Evolutionary conservation across 257 asterid genomes (phyloP).

Genomic region (Catharanthus roseus): DNA sequence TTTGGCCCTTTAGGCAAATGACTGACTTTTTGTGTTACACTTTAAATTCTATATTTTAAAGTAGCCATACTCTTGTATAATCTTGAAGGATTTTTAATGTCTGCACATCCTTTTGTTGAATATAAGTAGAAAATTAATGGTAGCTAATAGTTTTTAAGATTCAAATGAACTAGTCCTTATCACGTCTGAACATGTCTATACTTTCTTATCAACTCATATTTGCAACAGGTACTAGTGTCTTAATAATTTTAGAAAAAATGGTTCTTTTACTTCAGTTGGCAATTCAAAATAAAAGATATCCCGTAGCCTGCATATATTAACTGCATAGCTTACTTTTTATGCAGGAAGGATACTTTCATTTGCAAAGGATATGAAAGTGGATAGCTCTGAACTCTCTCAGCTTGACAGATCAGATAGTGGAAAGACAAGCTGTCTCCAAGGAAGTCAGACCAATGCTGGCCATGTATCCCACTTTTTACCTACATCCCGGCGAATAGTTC

Average conservation of each 20-base stretch:
- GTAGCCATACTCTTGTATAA: not conserved
- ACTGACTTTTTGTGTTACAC: not conserved
- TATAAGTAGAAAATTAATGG: not conserved
- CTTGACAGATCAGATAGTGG: slow-evolving; percentile 30
- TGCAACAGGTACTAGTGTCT: not conserved
- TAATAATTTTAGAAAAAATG: not conserved
- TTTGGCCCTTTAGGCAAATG: not conserved
- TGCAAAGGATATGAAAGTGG: slow-evolving; percentile 37
- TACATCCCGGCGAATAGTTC: slow-evolving; percentile 91
- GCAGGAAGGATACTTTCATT: slow-evolving; percentile 82
- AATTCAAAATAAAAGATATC: slow-evolving; percentile 1
- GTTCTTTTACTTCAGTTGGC: not conserved
- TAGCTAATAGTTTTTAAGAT: not conserved
- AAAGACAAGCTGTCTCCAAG: slow-evolving; percentile 20
- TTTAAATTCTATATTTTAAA: not conserved
- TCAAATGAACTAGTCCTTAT: not conserved
- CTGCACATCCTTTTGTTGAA: not conserved
- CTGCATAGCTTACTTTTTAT: slow-evolving; percentile 6
- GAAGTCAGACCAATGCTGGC: slow-evolving; percentile 33
- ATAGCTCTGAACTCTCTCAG: slow-evolving; percentile 21
- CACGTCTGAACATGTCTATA: not conserved
- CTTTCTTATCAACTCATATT: not conserved
- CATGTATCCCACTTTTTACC: slow-evolving; percentile 80
- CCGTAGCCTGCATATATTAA: not conserved
- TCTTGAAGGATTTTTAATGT: not conserved